These are phyloP conservation scores for Aspergillus candidus DNA, from an alignment of 2,329 filamentous ascomycete species.

Conservation along the genomic window DNA sequence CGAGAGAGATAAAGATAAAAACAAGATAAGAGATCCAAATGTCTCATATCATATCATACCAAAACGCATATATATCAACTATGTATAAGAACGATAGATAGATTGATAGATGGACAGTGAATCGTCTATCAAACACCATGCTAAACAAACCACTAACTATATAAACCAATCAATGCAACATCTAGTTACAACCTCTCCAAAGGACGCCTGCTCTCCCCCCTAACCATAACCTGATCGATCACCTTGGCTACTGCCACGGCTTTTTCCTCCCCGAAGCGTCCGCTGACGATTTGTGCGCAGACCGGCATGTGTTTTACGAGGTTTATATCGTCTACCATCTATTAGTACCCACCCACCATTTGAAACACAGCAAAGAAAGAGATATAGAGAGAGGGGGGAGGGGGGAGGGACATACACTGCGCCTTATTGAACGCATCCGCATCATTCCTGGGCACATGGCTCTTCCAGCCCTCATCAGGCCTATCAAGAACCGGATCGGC, in stretches of 20 bases:
- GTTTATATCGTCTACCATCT: conserved; percentile 22
- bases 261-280: conserved; percentile 30
- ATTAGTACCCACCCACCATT: conserved; percentile 3
- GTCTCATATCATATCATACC: too few relatives aligned
- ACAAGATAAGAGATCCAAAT: too few relatives aligned
- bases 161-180: too few relatives aligned
- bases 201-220: too few relatives aligned
- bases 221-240: conserved; percentile 16
- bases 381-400: conserved; percentile 5
- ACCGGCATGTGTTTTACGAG: conserved; percentile 29
- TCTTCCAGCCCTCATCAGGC: conserved; percentile 30
- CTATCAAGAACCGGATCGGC: conserved; percentile 33
- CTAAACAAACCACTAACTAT: too few relatives aligned
- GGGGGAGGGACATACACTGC: conserved; percentile 13
- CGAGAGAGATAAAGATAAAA: too few relatives aligned
- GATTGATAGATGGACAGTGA: too few relatives aligned
- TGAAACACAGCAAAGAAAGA: too few relatives aligned
- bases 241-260: conserved; percentile 27
- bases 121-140: too few relatives aligned
- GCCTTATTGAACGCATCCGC: conserved; percentile 45
- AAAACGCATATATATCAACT: too few relatives aligned
- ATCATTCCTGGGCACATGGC: conserved; percentile 35
- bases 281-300: conserved; percentile 29
- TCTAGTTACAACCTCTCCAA: too few relatives aligned
- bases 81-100: too few relatives aligned